These are phyloP conservation scores for Alopecurus myosuroides DNA, from an alignment of 176 grass and related monocot genomes.

Conservation along the genomic window DNA sequence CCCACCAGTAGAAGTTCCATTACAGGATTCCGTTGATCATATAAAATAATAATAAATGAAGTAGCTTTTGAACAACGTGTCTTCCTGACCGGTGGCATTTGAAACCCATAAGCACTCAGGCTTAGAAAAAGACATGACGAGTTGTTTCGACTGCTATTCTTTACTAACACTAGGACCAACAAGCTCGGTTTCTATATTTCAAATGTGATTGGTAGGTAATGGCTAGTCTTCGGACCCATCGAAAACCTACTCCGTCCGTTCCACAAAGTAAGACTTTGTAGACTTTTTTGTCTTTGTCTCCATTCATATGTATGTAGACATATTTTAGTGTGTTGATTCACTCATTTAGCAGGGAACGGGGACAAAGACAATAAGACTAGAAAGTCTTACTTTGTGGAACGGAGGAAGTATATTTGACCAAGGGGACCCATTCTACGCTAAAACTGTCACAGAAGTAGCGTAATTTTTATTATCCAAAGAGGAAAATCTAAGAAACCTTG, in stretches of 20 bases:
- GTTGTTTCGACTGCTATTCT: no score
- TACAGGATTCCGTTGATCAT: not conserved
- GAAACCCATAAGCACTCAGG: not conserved
- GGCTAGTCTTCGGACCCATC: not conserved
- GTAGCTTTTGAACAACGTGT: not conserved
- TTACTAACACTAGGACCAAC: no score
- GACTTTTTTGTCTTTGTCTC: no score
- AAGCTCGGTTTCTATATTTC: not conserved
- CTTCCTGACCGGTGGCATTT: not conserved
- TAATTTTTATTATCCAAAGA: constrained; percentile 11
- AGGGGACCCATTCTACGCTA: not conserved
- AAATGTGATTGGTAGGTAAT: not conserved
- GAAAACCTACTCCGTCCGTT: no score
- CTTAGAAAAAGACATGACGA: no score
- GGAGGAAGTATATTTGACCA: constrained; percentile 19
- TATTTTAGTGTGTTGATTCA: no score
- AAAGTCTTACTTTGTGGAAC: no score
- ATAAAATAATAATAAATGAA: not conserved
- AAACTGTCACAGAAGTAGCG: not conserved
- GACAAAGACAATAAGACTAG: no score
- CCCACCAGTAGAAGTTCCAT: not conserved
- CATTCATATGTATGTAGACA: no score
- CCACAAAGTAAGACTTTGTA: no score
- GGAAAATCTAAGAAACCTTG: not conserved
- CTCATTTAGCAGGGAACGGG: no score